These are phyloP conservation scores for Ambrosia artemisiifolia DNA, from an alignment of 129 eudicot genomes.

Conservation along the genomic window DNA sequence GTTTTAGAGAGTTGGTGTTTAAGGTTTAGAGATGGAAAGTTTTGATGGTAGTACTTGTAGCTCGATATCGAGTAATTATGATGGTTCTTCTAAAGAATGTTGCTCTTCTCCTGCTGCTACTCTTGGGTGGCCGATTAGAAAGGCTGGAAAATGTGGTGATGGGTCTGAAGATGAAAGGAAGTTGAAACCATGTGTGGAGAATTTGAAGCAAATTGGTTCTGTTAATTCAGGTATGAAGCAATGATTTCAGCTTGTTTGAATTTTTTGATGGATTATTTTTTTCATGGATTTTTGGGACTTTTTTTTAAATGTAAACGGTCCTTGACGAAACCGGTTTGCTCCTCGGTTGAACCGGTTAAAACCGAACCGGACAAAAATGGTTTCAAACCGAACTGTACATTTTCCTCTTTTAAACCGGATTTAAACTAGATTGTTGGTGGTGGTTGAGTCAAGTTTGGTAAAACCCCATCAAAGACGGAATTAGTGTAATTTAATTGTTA, in stretches of 20 bases:
- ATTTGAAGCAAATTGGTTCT: constrained; percentile 41
- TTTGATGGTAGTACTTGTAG: constrained; percentile 28
- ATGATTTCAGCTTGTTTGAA: background rate
- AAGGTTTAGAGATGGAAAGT: constrained; percentile 25
- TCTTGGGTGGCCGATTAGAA: constrained; percentile 78
- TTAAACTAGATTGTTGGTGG: no score
- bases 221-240: constrained; percentile 49
- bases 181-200: constrained; percentile 10
- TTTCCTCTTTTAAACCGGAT: no score
- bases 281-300: no score
- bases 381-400: no score
- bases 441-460: no score
- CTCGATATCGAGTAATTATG: constrained; percentile 44
- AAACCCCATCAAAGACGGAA: no score
- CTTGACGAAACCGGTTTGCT: no score
- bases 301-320: no score
- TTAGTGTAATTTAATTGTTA: no score
- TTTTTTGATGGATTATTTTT: no score
- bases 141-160: constrained; percentile 42
- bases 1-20: background rate
- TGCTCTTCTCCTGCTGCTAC: constrained; percentile 39
- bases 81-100: constrained; percentile 23
- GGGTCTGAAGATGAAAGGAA: constrained; percentile 35
- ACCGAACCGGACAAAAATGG: no score
- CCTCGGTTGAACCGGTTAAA: no score